Evolutionary conservation across 2,329 filamentous ascomycete genomes (phyloP).

Genomic region (Colletotrichum lini): DNA sequence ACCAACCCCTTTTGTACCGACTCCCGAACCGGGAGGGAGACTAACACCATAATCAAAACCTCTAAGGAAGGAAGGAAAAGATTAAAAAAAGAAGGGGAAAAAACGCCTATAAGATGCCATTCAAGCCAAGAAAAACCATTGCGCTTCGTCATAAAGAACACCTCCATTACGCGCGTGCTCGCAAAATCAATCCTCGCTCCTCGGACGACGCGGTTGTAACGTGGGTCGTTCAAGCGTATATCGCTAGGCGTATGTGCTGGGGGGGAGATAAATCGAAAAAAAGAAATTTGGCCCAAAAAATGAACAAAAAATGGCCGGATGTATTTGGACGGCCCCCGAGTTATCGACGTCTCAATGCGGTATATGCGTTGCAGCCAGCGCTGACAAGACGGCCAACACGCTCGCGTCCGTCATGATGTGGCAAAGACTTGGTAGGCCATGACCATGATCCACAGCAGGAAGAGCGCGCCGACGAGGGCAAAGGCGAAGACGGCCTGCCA

Average conservation of each 20-base stretch:
- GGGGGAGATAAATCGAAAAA: too few species aligned
- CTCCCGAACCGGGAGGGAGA: too few species aligned
- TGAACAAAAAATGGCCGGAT: background rate
- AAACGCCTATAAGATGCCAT: too few species aligned
- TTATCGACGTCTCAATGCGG: background rate
- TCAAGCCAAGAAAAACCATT: too few species aligned
- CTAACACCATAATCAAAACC: too few species aligned
- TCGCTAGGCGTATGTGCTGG: background rate
- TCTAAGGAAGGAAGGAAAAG: too few species aligned
- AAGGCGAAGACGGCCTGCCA: constrained; percentile 78
- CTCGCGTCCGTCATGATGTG: constrained; percentile 3
- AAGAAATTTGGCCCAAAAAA: too few species aligned
- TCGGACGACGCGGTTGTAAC: background rate
- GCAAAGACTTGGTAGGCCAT: constrained; percentile 77
- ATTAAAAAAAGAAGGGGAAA: too few species aligned
- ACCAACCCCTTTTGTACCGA: too few species aligned
- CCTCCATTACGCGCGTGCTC: background rate
- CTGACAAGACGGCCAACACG: background rate
- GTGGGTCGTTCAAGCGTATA: background rate
- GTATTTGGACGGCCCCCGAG: background rate
- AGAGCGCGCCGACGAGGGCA: constrained; percentile 70
- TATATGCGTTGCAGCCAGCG: background rate
- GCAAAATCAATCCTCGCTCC: background rate
- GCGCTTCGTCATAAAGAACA: too few species aligned
- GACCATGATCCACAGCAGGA: constrained; percentile 78